Base-by-base conservation (phyloP, 2,329 filamentous ascomycete species). In the Clarireedia hainanense region DNA sequence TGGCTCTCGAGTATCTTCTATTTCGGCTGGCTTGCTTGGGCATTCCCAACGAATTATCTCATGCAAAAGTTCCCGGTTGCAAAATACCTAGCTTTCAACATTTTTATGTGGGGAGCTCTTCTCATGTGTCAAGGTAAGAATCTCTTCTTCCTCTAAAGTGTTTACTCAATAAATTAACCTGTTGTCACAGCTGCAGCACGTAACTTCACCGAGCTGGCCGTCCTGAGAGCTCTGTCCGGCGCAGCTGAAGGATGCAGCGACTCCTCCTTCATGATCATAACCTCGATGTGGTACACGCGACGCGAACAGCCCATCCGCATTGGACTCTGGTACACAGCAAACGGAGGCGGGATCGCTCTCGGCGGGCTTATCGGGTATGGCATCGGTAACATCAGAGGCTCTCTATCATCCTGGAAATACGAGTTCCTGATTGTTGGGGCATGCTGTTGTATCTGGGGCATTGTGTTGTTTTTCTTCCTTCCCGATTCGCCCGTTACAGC, bases 281-380 rank as follows among this genome's bases (percentile, higher is more conserved):
- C 74, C 60, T 47, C 47, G 4, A 60, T 61, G 58, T 60, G 60
- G 77, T 76, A 84, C 61, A 84, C 81, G 1, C 74, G 81, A 9
- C 72, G 75, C 3, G 80, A 87, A 62, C 83, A 86, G 62, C 81
- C 83, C 0, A 72, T 80, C 2, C 73, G 82, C 0, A 81, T 84
- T 6, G 78, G 78, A 50, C 70, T 75, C 0, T 84, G 79, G 67
- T 82, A 81, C 62, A 77, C 76, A 58, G 79, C 76, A 2, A 83
- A 83, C 60, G 81, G 81, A 2, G 72, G 84, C 12, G 80, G 79
- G 2, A 81, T 79, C 20, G 80, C 82, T 72, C 77, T 82, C 52
- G 81, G 60, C 36, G 79, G 81, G 0, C 73, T 77, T 0, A 65
- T 85, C 6, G 58, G 81, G 0, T 84, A 79, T 57, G 80, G 75